Evolutionary conservation across 768 basidiomycete genomes (phyloP), one percentile per base, ranked within the genome.

Genomic region (Hysterangium stoloniferum): DNA sequence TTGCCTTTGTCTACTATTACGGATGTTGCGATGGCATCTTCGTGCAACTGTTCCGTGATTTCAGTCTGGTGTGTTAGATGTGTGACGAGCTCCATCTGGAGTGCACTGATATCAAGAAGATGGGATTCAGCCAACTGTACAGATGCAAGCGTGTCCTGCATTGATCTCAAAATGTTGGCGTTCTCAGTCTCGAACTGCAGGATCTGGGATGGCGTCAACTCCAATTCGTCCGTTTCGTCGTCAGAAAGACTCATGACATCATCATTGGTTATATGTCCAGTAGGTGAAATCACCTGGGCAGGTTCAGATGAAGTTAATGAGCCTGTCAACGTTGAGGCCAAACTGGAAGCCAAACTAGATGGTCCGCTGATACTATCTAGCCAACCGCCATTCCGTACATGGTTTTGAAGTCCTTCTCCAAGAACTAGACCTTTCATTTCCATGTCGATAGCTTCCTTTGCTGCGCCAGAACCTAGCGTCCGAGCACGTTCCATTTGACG

Each of bases 161-260:
- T 90, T 42, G 77, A 77, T 57, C 82, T 82, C 32, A 98, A 68
- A 45, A 98, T 85, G 49, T 79, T 78, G 37, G 87, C 84, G 61
- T 97, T 97, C 66, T 98, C 95, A 8, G 77, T 70, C 68, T 96
- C 92, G 63, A 97, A 97, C 62, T 91, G 89, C 61, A 89, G 80
- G 48, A 96, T 88, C 63, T 93, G 91, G 4, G 86, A 90, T 36
- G 78, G 75, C 0, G 86, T 78, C n/a, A 96, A 73, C 60, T 92
- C 86, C 17, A 84, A 68, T 55, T 90, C 86, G 51, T 90, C 84
- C 33, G 84, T 82, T 47, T 69, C 62, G 43, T 65, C 65, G 33
- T 61, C 59, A 46, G 88, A 88, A 43, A 82, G 7, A 24, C 28
- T 33, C n/a, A 24, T 50, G 20, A 25, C 34, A 19, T 51, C 34